Evolutionary conservation across 176 grass and related monocot genomes (phyloP).

Genomic region (Areca catechu): DNA sequence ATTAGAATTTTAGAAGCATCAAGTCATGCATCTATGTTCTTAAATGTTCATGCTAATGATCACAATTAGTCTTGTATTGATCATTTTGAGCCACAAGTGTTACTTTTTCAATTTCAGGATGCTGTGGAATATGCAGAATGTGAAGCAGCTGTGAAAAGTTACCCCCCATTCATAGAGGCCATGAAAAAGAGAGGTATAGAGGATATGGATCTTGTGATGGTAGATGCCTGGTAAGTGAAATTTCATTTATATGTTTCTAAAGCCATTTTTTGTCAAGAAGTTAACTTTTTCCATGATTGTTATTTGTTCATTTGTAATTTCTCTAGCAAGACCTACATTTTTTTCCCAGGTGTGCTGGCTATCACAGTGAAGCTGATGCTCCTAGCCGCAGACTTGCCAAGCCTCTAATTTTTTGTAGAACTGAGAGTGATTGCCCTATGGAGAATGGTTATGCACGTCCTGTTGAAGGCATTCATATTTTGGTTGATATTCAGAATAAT

Average conservation of each 20-base stretch:
- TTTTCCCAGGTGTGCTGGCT: constrained; percentile 73
- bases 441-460: constrained; percentile 99
- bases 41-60: too few species aligned
- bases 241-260: not conserved
- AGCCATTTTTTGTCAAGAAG: too few species aligned
- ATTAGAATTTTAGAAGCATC: too few species aligned
- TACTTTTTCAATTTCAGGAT: constrained; percentile 56
- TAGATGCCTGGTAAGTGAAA: constrained; percentile 83
- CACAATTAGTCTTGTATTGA: not conserved
- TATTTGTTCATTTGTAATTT: not conserved
- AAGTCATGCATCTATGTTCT: too few species aligned
- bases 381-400: constrained; percentile 86
- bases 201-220: constrained; percentile 99
- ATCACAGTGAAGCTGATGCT: constrained; percentile 71
- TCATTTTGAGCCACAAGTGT: constrained; percentile 4
- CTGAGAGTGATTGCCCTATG: constrained; percentile 96
- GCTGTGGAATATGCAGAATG: constrained; percentile 98
- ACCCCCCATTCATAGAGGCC: constrained; percentile 92
- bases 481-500: constrained; percentile 97
- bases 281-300: too few species aligned
- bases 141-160: constrained; percentile 88
- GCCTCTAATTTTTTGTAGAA: constrained; percentile 97
- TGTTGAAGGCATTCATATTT: constrained; percentile 81
- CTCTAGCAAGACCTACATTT: not conserved
- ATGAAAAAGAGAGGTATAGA: constrained; percentile 99